phyloP scores from a whole-genome alignment of 306 rosid species.

The Acacia confusa region DNA sequence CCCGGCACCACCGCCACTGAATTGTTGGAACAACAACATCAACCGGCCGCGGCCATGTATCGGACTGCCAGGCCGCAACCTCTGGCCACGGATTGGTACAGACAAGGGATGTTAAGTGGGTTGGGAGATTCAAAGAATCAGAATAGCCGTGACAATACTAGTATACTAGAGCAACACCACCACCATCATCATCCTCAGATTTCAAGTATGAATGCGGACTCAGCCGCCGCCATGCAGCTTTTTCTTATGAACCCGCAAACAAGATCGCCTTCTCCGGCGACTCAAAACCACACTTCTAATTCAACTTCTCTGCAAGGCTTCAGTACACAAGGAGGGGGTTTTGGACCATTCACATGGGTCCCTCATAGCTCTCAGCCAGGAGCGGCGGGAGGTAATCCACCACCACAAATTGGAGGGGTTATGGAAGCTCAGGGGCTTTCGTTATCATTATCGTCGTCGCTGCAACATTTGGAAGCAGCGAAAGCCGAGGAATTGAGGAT shows the following conservation, averaged over 20 bases:
- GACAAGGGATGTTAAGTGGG: conserved; percentile 51
- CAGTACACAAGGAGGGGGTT: conserved; percentile 42
- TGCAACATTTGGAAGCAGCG: conserved; percentile 59
- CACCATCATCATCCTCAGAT: conserved; percentile 60
- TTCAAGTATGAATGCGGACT: conserved; percentile 72
- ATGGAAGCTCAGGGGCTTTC: conserved; percentile 77
- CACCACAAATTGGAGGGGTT: conserved; percentile 40
- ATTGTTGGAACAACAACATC: conserved; percentile 51
- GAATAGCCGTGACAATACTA: conserved; percentile 43
- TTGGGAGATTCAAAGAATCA: conserved; percentile 50
- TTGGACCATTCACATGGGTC: conserved; percentile 73
- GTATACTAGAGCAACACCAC: conserved; percentile 43
- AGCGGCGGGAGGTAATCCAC: conserved; percentile 23
- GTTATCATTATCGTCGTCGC: conserved; percentile 56
- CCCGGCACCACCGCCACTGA: conserved; percentile 33
- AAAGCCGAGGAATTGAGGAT: conserved; percentile 68
- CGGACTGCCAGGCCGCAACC: conserved; percentile 33
- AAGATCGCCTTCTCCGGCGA: conserved; percentile 73
- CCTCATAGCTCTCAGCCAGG: conserved; percentile 36
- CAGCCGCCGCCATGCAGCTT: conserved; percentile 98
- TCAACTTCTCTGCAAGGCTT: conserved; percentile 44
- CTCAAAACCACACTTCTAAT: conserved; percentile 33
- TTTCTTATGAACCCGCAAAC: conserved; percentile 88
- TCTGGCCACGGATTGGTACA: conserved; percentile 64
- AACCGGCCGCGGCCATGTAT: conserved; percentile 30